These are phyloP conservation scores for Verticillium zaregamsianum DNA, from an alignment of 2,329 filamentous ascomycete genomes.

Conservation along the genomic window DNA sequence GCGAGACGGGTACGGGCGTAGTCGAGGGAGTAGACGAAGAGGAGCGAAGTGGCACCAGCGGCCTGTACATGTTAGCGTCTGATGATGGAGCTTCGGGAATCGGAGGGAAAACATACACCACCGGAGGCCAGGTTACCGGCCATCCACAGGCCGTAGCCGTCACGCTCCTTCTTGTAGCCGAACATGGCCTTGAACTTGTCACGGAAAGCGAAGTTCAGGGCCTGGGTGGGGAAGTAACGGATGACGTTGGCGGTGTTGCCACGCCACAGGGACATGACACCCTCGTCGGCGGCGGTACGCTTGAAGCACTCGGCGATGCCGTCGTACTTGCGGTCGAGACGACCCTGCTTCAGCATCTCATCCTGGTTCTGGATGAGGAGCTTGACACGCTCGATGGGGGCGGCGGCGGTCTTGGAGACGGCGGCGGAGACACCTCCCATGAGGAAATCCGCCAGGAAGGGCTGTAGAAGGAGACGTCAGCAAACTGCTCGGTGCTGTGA, in stretches of 20 bases:
- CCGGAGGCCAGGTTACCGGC: conserved; percentile 98
- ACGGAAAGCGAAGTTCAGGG: conserved; percentile 99
- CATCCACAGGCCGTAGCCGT: conserved; percentile 99
- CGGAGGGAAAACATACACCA: conserved; percentile 68
- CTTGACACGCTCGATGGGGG: conserved; percentile 99
- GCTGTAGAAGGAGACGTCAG: conserved; percentile 42
- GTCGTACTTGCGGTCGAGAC: conserved; percentile 95
- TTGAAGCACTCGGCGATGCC: conserved; percentile 95
- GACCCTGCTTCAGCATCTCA: conserved; percentile 99
- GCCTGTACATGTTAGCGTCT: conserved; percentile 39
- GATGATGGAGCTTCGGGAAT: not conserved
- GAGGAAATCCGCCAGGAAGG: conserved; percentile 97
- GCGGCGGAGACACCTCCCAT: conserved; percentile 99
- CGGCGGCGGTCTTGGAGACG: conserved; percentile 99
- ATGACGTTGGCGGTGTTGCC: conserved; percentile 99
- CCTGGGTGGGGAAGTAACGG: conserved; percentile 99
- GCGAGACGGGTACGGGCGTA: conserved; percentile 99
- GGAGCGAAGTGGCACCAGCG: conserved; percentile 98
- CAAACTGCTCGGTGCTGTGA: not conserved
- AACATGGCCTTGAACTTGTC: conserved; percentile 99
- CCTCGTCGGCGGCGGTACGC: conserved; percentile 85
- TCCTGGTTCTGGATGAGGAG: conserved; percentile 99
- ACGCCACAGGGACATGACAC: conserved; percentile 94
- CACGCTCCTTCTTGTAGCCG: conserved; percentile 99
- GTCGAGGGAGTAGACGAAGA: conserved; percentile 99